Conservation (phyloP, 2,329 filamentous ascomycete genomes). For the Neofusicoccum laricinum region DNA sequence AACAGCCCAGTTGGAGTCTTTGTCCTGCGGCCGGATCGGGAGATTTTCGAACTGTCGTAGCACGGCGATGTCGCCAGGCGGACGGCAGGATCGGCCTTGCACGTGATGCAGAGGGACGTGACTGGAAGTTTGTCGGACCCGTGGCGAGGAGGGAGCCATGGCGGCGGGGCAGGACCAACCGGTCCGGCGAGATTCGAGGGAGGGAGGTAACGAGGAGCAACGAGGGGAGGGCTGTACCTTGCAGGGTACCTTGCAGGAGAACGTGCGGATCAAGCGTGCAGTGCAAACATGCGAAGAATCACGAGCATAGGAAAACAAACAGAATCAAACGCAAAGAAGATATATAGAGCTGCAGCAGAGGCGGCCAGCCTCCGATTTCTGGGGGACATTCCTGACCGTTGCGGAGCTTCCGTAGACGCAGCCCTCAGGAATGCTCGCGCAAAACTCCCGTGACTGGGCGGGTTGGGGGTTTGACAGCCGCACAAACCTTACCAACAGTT, state of each 20-base stretch:
- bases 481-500: constrained; percentile 23
- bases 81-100: constrained; percentile 15
- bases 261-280: constrained; percentile 24
- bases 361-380: constrained; percentile 32
- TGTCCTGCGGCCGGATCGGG: constrained; percentile 48
- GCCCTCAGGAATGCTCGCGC: constrained; percentile 31
- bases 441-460: constrained; percentile 21
- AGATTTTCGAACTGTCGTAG: constrained; percentile 26
- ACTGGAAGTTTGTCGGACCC: constrained; percentile 5
- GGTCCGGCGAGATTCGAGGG: constrained; percentile 22
- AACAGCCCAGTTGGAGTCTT: constrained; percentile 54
- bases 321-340: constrained; percentile 32
- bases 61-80: constrained; percentile 18
- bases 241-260: constrained; percentile 20
- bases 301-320: constrained; percentile 30
- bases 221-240: constrained; percentile 18
- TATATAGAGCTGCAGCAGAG: constrained; percentile 34
- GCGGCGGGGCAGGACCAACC: constrained; percentile 19
- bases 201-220: constrained; percentile 19
- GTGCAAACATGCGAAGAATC: constrained; percentile 25
- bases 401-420: constrained; percentile 31
- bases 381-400: constrained; percentile 29
- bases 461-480: constrained; percentile 21
- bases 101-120: constrained; percentile 15
- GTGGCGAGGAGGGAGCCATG: constrained; percentile 24